Evolutionary conservation across 2,329 filamentous ascomycete species (phyloP).

Genomic region (Gyromitra esculenta): DNA sequence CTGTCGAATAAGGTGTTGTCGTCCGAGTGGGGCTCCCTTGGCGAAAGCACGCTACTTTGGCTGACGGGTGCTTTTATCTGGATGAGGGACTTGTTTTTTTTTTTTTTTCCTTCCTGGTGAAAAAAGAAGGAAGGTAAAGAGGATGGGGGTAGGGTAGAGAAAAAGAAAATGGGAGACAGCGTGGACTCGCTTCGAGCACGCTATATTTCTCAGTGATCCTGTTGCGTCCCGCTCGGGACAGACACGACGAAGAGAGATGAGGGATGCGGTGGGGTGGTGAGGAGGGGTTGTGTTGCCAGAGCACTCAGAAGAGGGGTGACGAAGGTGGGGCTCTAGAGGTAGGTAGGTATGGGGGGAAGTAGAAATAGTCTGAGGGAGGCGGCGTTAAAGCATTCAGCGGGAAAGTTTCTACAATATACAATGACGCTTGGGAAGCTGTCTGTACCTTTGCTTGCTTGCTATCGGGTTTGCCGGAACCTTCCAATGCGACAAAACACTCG

Average conservation of each 20-base stretch:
- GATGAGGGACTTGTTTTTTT: slow-evolving; percentile 49
- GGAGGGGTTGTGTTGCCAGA: slow-evolving; percentile 50
- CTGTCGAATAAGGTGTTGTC: slow-evolving; percentile 49
- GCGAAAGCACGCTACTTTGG: slow-evolving; percentile 49
- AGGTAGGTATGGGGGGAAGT: slow-evolving; percentile 42
- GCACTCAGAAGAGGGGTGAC: slow-evolving; percentile 50
- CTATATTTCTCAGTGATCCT: slow-evolving; percentile 45
- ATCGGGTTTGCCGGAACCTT: slow-evolving; percentile 29
- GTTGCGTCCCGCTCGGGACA: slow-evolving; percentile 28
- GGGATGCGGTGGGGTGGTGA: slow-evolving; percentile 48
- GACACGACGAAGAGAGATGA: slow-evolving; percentile 45
- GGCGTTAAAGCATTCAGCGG: slow-evolving; percentile 24
- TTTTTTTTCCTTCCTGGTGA: slow-evolving; percentile 30
- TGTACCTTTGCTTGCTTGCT: slow-evolving; percentile 36
- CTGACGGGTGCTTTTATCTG: slow-evolving; percentile 49
- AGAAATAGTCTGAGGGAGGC: slow-evolving; percentile 40
- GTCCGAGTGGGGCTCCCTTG: slow-evolving; percentile 48
- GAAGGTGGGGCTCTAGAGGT: slow-evolving; percentile 49
- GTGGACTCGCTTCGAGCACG: slow-evolving; percentile 42
- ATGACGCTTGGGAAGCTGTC: slow-evolving; percentile 12
- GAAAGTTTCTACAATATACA: slow-evolving; percentile 36
- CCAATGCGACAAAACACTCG: slow-evolving; percentile 22
- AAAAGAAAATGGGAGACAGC: slow-evolving; percentile 47
- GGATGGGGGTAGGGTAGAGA: slow-evolving; percentile 34
- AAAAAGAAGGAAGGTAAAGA: slow-evolving; percentile 45